These are phyloP conservation scores for Saccharata proteae DNA, from an alignment of 2,329 filamentous ascomycete species.

Conservation along the genomic window DNA sequence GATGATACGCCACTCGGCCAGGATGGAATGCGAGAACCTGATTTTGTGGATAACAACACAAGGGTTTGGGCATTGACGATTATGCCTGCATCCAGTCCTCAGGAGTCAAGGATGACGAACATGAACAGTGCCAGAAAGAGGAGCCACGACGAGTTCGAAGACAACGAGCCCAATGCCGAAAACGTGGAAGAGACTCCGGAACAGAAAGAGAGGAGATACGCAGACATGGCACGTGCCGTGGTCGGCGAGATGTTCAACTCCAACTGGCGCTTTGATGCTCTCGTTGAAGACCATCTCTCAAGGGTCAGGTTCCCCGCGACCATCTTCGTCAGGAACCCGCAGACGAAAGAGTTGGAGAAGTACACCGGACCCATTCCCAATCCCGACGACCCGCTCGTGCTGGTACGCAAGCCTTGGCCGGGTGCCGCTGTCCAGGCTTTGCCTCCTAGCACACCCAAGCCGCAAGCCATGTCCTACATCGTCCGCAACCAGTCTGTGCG, in stretches of 20 bases:
- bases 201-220: slow-evolving; percentile 28
- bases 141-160: slow-evolving; percentile 19
- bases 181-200: slow-evolving; percentile 15
- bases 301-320: slow-evolving; percentile 56
- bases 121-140: slow-evolving; percentile 10
- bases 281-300: slow-evolving; percentile 53
- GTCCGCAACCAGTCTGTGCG: slow-evolving; percentile 59
- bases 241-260: slow-evolving; percentile 73
- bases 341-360: slow-evolving; percentile 50
- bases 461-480: slow-evolving; percentile 72
- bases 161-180: slow-evolving; percentile 15
- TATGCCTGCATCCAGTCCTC: slow-evolving; percentile 15
- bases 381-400: slow-evolving; percentile 45
- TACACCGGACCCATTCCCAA: slow-evolving; percentile 60
- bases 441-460: slow-evolving; percentile 54
- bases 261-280: slow-evolving; percentile 57
- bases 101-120: slow-evolving; percentile 7
- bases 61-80: slow-evolving; percentile 75
- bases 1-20: slow-evolving; percentile 52
- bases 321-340: slow-evolving; percentile 53
- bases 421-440: slow-evolving; percentile 51
- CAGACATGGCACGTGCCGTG: slow-evolving; percentile 46
- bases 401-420: slow-evolving; percentile 70
- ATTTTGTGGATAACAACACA: slow-evolving; percentile 51
- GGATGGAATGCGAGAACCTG: too few species aligned